Conservation (phyloP, 768 basidiomycete species). For the Trametes cinnabarina region DNA sequence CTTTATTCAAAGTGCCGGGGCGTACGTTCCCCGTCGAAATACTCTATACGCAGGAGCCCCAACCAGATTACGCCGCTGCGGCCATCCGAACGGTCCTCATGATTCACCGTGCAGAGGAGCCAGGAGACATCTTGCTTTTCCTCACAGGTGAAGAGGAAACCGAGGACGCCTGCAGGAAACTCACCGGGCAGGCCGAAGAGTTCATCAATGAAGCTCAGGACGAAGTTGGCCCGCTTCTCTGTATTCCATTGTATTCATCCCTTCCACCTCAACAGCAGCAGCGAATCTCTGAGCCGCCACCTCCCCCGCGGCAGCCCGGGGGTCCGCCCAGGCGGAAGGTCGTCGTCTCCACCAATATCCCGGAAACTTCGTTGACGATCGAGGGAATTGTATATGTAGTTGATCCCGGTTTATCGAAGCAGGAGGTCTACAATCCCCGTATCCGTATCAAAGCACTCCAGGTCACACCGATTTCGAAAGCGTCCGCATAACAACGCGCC, state of each 20-base stretch:
- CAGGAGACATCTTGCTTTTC: slow-evolving; percentile 91
- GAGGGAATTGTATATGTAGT: slow-evolving; percentile 99
- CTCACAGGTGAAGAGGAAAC: slow-evolving; percentile 98
- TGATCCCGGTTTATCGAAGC: slow-evolving; percentile 96
- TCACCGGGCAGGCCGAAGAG: slow-evolving; percentile 88
- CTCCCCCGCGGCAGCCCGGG: slow-evolving; percentile 52
- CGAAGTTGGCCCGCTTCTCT: slow-evolving; percentile 80
- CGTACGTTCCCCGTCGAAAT: slow-evolving; percentile 88
- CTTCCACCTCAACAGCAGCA: slow-evolving; percentile 95
- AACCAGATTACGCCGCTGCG: slow-evolving; percentile 95
- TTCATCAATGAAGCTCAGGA: slow-evolving; percentile 67
- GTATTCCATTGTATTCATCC: slow-evolving; percentile 93
- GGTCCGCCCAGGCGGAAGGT: slow-evolving; percentile 91
- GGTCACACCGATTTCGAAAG: slow-evolving; percentile 95
- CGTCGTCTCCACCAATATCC: slow-evolving; percentile 94
- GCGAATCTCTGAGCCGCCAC: slow-evolving; percentile 91
- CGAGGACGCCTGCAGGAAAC: slow-evolving; percentile 92
- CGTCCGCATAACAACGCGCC: slow-evolving; percentile 92
- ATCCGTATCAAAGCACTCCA: slow-evolving; percentile 93
- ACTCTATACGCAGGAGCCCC: slow-evolving; percentile 89
- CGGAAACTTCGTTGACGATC: slow-evolving; percentile 96
- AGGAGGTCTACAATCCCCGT: slow-evolving; percentile 97
- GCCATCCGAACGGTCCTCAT: slow-evolving; percentile 93
- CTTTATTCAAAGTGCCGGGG: slow-evolving; percentile 44
- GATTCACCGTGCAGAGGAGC: slow-evolving; percentile 95